Percentiles rank a stretch among this genome's conserved stretches.
Evolutionary conservation across 23 red algal species (phyloP).

Genomic region (Gracilariopsis chorda): DNA sequence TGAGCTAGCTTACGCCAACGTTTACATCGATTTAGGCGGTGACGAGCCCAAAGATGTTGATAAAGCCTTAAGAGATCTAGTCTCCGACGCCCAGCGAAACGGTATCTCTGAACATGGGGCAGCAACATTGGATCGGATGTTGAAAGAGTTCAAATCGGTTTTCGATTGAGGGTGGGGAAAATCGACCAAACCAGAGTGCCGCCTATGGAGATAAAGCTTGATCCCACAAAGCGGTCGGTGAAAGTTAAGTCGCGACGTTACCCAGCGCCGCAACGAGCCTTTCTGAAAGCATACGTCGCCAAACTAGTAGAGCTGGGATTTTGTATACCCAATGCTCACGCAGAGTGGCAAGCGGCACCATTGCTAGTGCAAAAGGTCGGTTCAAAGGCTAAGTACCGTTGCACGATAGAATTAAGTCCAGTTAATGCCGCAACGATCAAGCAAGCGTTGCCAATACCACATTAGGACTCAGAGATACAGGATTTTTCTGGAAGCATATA

Average conservation of each 20-base stretch:
- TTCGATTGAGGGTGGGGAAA: constrained; percentile 40
- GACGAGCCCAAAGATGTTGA: not conserved
- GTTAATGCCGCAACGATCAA: constrained; percentile 27
- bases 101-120: not conserved
- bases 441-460: constrained; percentile 45
- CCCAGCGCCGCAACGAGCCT: constrained; percentile 14
- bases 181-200: not conserved
- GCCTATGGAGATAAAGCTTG: constrained; percentile 28
- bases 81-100: not conserved
- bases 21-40: constrained; percentile 32
- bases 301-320: constrained; percentile 30
- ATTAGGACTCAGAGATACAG: constrained; percentile 23
- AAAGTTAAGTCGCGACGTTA: constrained; percentile 37
- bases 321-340: not conserved
- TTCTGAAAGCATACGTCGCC: constrained; percentile 5
- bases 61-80: not conserved
- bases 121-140: not conserved
- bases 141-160: not conserved
- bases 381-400: not conserved
- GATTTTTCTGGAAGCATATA: constrained; percentile 6
- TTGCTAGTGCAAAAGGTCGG: constrained; percentile 16
- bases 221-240: not conserved
- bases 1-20: not conserved
- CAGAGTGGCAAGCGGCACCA: constrained; percentile 35
- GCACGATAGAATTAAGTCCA: constrained; percentile 11